phyloP scores from a whole-genome alignment of 2,329 filamentous ascomycete species.

The Onygenales sp. region DNA sequence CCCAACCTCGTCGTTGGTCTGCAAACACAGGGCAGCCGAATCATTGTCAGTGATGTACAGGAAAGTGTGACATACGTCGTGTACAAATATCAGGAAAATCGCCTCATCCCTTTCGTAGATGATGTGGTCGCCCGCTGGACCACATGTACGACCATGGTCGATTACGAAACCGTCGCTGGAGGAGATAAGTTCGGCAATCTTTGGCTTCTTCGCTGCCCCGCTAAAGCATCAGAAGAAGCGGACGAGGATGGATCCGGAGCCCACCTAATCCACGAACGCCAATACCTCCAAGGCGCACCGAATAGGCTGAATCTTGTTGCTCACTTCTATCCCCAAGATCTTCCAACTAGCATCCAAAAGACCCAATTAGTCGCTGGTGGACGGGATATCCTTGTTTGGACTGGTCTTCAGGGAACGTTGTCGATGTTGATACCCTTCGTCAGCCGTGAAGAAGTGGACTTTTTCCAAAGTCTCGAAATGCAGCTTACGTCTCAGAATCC shows the following conservation, averaged over 20 bases:
- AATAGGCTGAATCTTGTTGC: conserved; percentile 76
- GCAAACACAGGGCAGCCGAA: conserved; percentile 81
- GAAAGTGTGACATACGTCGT: conserved; percentile 88
- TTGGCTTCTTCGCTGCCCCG: conserved; percentile 80
- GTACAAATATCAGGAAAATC: conserved; percentile 87
- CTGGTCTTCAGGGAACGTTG: conserved; percentile 86
- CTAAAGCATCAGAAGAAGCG: conserved; percentile 76
- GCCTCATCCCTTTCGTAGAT: conserved; percentile 85
- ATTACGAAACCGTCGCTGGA: conserved; percentile 91
- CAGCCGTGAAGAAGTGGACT: conserved; percentile 87
- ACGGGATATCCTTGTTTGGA: conserved; percentile 85
- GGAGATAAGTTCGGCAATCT: conserved; percentile 98
- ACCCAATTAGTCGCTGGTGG: conserved; percentile 84
- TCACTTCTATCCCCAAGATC: conserved; percentile 85
- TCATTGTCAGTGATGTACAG: conserved; percentile 85
- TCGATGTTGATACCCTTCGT: conserved; percentile 89
- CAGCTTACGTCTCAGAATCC: conserved; percentile 79
- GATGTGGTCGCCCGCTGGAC: conserved; percentile 87
- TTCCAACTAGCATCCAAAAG: conserved; percentile 83
- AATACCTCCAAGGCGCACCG: conserved; percentile 81
- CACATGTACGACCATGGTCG: conserved; percentile 83
- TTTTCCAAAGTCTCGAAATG: conserved; percentile 90
- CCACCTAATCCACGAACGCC: conserved; percentile 81
- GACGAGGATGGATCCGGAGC: conserved; percentile 87
- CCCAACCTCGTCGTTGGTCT: conserved; percentile 79